Conservation (phyloP, 2,329 filamentous ascomycete species). For the Bipolaris cookei region DNA sequence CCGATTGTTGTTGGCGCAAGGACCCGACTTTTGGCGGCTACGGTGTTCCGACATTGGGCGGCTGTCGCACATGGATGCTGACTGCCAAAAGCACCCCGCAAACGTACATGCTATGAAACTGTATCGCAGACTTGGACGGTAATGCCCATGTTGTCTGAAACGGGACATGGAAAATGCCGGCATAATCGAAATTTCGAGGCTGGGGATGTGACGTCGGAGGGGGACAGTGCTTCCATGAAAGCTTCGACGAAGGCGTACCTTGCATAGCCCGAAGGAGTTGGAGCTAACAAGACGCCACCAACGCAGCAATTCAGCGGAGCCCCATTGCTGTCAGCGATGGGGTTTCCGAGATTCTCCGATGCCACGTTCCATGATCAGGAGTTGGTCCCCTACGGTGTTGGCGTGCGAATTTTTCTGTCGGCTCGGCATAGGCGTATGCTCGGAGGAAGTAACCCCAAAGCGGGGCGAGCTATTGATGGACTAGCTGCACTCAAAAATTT, state of each 20-base stretch:
- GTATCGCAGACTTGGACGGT: slow-evolving; percentile 4
- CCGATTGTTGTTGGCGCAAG: background rate
- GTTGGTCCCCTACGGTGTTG: slow-evolving; percentile 21
- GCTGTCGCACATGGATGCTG: slow-evolving; percentile 9
- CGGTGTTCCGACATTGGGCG: slow-evolving; percentile 16
- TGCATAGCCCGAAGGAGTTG: slow-evolving; percentile 26
- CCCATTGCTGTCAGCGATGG: slow-evolving; percentile 16
- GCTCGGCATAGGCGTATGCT: slow-evolving; percentile 33
- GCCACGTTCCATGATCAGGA: slow-evolving; percentile 25
- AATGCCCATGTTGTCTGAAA: slow-evolving; percentile 8
- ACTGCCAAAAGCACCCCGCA: background rate
- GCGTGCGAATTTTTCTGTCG: slow-evolving; percentile 31
- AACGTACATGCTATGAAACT: slow-evolving; percentile 13
- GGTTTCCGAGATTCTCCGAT: slow-evolving; percentile 34
- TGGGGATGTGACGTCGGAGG: slow-evolving; percentile 16
- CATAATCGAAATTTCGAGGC: slow-evolving; percentile 12
- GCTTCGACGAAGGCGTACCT: slow-evolving; percentile 27
- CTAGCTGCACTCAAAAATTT: slow-evolving; percentile 32
- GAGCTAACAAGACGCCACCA: slow-evolving; percentile 30
- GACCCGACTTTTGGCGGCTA: background rate
- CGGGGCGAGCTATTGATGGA: slow-evolving; percentile 36
- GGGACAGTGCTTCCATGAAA: slow-evolving; percentile 16
- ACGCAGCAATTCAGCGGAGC: slow-evolving; percentile 24
- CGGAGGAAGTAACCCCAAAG: slow-evolving; percentile 33
- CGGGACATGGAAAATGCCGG: slow-evolving; percentile 12